Base-by-base conservation (phyloP, 768 basidiomycete species). In the Russula virescens region DNA sequence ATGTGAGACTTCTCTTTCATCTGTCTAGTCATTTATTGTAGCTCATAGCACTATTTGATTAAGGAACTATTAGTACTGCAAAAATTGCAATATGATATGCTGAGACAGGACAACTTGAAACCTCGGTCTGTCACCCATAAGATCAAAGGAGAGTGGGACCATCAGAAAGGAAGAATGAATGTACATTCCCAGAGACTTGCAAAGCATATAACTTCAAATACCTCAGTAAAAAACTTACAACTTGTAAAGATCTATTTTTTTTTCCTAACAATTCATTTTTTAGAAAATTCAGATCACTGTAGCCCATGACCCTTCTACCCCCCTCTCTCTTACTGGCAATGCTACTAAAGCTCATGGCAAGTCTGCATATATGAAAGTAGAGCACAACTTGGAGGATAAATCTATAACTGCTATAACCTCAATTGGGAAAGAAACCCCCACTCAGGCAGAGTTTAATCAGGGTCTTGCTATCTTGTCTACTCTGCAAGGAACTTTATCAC, bases 351-450 rank as follows among this genome's bases (percentile, higher is more conserved):
- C 70, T n/a, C 8, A 2, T 0, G 66, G 73, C 34, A 62, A 63
- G 4, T 25, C n/a, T 51, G 71, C 74, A 31, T 35, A 23, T 18
- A 43, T 80, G 2, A 58, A 65, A 23, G 63, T 70, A 23, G 28
- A 47, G 18, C 70, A 66, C 63, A 45, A 67, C 58, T 61, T 77
- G 55, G 58, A 71, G 72, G 68, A 76, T 61, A 71, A 74, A 70
- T 43, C 0, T 1, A 72, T 74, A 34, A 57, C 68, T 0, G 70
- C 70, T 9, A 75, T 89, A 25, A 79, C 73, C 25, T 77, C 85
- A 9, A 76, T 77, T 64, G 87, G 86, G 0, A 78, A 76, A 38
- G 85, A 81, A 46, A 78, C 74, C 42, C 81, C 80, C 1, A 90
- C 88, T 4, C 70, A 67, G 25, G 86, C 89, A 28, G 87, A 89